phyloP scores from a whole-genome alignment of 2,329 filamentous ascomycete species.

The Colletotrichum acutatum region DNA sequence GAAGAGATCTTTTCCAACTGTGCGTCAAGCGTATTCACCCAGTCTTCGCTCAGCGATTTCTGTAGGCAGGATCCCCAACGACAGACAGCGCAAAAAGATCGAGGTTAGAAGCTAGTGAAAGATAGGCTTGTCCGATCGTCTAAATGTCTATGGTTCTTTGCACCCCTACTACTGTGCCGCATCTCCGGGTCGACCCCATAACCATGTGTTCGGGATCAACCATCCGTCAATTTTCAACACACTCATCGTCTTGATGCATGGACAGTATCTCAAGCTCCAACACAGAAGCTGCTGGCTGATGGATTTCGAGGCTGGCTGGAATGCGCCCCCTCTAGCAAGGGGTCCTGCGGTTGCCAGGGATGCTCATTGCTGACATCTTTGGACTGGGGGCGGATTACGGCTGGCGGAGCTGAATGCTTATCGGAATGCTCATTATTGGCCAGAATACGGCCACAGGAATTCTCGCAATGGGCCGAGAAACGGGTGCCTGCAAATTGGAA shows the following conservation, averaged over 20 bases:
- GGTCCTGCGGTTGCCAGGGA: background rate
- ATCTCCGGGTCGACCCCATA: background rate
- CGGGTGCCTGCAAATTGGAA: background rate
- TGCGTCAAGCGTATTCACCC: too few species aligned
- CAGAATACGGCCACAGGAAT: slow-evolving; percentile 17
- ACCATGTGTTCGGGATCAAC: background rate
- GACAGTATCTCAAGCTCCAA: too few species aligned
- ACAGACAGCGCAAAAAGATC: too few species aligned
- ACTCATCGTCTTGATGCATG: background rate
- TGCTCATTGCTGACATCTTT: background rate
- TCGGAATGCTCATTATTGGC: slow-evolving; percentile 17
- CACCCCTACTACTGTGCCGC: background rate
- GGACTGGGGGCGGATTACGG: background rate
- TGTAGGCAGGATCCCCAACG: too few species aligned
- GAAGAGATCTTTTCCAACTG: too few species aligned
- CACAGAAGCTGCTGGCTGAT: background rate
- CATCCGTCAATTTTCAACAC: background rate
- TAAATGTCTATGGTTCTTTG: too few species aligned
- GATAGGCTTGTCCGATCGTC: too few species aligned
- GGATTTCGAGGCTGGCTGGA: background rate
- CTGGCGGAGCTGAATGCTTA: slow-evolving; percentile 18
- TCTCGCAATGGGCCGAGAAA: background rate
- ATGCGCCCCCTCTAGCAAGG: background rate
- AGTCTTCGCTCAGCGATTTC: too few species aligned
- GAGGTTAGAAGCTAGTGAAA: too few species aligned